Conservation (phyloP, 345 rosid species). For the Barbarea vulgaris region DNA sequence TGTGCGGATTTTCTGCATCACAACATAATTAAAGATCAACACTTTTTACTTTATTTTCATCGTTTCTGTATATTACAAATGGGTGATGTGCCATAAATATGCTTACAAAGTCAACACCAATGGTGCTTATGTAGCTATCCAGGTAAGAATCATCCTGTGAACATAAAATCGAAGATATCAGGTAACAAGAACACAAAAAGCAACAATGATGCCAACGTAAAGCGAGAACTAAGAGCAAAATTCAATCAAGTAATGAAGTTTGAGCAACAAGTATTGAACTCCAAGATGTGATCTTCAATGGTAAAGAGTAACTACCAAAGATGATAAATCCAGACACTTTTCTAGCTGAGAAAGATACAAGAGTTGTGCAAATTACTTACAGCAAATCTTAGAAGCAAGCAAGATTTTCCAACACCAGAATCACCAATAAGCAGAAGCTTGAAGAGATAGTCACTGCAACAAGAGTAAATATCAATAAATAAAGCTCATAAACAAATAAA, state of each 20-base stretch:
- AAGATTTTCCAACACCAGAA: slow-evolving; percentile 52
- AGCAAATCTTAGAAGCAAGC: slow-evolving; percentile 51
- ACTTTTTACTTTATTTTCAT: neutral
- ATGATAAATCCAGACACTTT: neutral
- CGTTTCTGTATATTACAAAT: neutral
- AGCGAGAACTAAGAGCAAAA: neutral
- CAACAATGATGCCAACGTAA: neutral
- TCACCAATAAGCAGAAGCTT: slow-evolving; percentile 52
- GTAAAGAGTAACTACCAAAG: neutral
- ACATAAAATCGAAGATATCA: neutral
- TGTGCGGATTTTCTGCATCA: slow-evolving; percentile 60
- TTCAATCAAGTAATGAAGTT: neutral
- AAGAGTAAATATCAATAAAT: neutral
- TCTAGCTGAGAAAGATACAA: neutral
- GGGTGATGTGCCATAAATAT: neutral
- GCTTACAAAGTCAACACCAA: slow-evolving; percentile 71
- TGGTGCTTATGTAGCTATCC: slow-evolving; percentile 65
- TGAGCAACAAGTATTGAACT: slow-evolving; percentile 1
- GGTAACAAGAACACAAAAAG: neutral
- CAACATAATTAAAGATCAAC: slow-evolving; percentile 10
- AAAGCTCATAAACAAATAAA: neutral
- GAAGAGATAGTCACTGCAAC: slow-evolving; percentile 47
- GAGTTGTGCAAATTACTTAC: slow-evolving; percentile 28
- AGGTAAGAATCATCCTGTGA: slow-evolving; percentile 61
- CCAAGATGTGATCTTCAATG: neutral